Evolutionary conservation across 805 yeast species (phyloP), one percentile per base, ranked within the genome.

Genomic region (Pichia pseudocactophila): DNA sequence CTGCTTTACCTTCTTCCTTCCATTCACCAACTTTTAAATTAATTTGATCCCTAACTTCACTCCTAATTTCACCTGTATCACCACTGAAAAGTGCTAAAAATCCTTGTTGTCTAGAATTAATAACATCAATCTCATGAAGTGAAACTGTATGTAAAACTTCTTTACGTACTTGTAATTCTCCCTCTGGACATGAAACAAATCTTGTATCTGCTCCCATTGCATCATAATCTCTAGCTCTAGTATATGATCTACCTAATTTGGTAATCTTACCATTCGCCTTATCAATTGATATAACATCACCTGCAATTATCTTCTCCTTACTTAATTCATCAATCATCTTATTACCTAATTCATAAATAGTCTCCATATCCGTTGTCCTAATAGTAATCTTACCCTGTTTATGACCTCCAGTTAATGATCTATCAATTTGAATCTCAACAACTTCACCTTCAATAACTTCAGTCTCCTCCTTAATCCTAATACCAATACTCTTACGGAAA

Each of bases 391-490:
- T 92, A 46, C 98, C 99, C 40, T 59, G 64, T 45, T 59, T 59
- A 61, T 92, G 94, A 7, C 97, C 97, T 37, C 97, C 97, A 3
- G 64, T 57, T 50, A 90, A 69, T 18, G 97, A 96, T 64, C 92
- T 86, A 63, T 90, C 97, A 27, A 94, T 83, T 67, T 92, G 97
- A 54, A 90, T 70, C 61, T 90, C 98, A 20, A 94, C 90, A 39
- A 92, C 96, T 63, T 92, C 98, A 49, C 98, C 98, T 63, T 92
- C 97, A 57, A 90, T 92, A 7, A 92, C 96, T 63, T 92, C 98
- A 59, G 92, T 92, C 19, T 95, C 88, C 65, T 92, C 98, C 62
- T 89, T 90, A 59, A 92, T 88, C 65, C 97, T 78, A 49, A 92
- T 74, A 3, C 98, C 97, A 62, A 92, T 92, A 31, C 97, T 95